phyloP scores from a whole-genome alignment of 176 grass and related monocot genomes.

The Eragrostis nindensis region DNA sequence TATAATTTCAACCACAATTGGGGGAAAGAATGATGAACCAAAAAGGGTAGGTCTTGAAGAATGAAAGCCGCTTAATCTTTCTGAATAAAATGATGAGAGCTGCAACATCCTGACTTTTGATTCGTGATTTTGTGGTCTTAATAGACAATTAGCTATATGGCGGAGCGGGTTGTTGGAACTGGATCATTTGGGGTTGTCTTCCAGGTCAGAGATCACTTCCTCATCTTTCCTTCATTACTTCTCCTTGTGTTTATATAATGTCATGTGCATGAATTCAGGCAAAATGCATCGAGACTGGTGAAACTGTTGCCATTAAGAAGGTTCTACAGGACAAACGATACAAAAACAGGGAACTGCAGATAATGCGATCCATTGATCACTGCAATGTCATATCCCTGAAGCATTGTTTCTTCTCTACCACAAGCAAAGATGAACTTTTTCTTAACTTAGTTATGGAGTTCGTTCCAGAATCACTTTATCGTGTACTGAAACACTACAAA shows the following conservation, averaged over 20 bases:
- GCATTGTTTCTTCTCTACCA: constrained; percentile 91
- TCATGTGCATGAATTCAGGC: constrained; percentile 52
- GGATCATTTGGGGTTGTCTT: constrained; percentile 83
- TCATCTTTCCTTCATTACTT: not conserved
- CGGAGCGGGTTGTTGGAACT: constrained; percentile 72
- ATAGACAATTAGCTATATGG: constrained; percentile 84
- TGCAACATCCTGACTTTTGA: constrained; percentile 30
- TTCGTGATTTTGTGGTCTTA: constrained; percentile 11
- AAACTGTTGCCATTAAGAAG: constrained; percentile 86
- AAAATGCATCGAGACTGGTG: constrained; percentile 79
- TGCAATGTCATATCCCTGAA: constrained; percentile 78
- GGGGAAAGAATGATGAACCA: constrained; percentile 70
- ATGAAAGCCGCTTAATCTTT: not conserved
- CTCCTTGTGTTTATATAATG: not conserved
- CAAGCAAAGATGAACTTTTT: constrained; percentile 80
- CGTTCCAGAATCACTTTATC: constrained; percentile 78
- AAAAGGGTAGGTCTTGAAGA: constrained; percentile 63
- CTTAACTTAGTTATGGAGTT: constrained; percentile 93
- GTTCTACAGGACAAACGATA: constrained; percentile 81
- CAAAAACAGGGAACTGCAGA: constrained; percentile 81
- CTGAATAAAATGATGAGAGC: not conserved
- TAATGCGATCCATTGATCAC: constrained; percentile 87
- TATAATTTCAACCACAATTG: constrained; percentile 80
- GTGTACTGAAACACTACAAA: constrained; percentile 78
- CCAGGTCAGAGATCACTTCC: constrained; percentile 48